Evolutionary conservation across 768 basidiomycete species (phyloP).

Genomic region (Tricholoma sp.): DNA sequence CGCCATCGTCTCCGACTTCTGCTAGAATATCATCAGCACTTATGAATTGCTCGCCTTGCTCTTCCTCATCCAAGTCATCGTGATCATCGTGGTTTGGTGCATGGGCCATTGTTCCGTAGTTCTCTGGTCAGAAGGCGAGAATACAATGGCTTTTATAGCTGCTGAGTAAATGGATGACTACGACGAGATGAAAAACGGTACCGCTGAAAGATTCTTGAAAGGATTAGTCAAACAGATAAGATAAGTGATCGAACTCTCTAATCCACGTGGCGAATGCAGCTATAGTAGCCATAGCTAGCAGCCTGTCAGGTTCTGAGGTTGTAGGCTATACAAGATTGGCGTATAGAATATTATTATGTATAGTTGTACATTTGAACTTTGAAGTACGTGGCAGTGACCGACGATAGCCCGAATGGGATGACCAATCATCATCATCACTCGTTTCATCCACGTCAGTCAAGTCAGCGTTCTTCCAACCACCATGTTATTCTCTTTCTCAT

Average conservation of each 20-base stretch:
- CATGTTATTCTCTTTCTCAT: slow-evolving; percentile 57
- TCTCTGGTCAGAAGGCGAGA: neutral
- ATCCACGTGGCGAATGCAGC: no score
- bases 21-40: slow-evolving; percentile 57
- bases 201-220: neutral
- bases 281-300: no score
- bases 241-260: neutral
- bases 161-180: no score
- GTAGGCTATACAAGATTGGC: slow-evolving; percentile 8
- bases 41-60: slow-evolving; percentile 57
- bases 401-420: slow-evolving; percentile 14
- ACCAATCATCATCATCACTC: slow-evolving; percentile 24
- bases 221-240: neutral
- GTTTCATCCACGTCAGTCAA: slow-evolving; percentile 13
- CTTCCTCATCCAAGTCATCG: slow-evolving; percentile 28
- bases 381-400: neutral
- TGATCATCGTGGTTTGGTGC: slow-evolving; percentile 16
- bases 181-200: neutral
- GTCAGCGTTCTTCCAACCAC: slow-evolving; percentile 20
- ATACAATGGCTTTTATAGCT: neutral
- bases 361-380: neutral
- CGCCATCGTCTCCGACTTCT: slow-evolving; percentile 63
- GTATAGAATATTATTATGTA: slow-evolving; percentile 8
- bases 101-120: neutral
- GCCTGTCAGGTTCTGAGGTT: no score